Percentiles rank a stretch among this genome's conserved stretches.
phyloP scores from a whole-genome alignment of 2,329 filamentous ascomycete genomes.

The Microdochium trichocladiopsis region DNA sequence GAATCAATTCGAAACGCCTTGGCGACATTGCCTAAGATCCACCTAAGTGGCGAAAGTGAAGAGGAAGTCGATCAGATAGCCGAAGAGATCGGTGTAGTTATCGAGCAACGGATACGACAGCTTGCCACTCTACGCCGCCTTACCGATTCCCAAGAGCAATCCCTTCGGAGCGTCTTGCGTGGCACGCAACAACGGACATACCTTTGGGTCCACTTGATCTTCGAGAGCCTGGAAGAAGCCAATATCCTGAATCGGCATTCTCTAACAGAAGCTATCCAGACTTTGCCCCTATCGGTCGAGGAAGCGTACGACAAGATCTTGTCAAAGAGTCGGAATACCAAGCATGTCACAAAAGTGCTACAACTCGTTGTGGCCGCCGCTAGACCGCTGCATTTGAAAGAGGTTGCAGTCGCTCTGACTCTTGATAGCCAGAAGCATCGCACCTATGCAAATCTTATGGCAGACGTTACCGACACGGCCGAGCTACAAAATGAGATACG shows the following conservation, averaged over 20 bases:
- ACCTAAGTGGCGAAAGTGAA: slow-evolving; percentile 18
- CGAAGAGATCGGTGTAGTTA: slow-evolving; percentile 21
- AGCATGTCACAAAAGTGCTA: neutral
- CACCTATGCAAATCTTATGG: slow-evolving; percentile 7
- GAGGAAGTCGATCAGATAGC: slow-evolving; percentile 18
- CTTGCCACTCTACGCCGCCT: slow-evolving; percentile 1
- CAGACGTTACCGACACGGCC: neutral
- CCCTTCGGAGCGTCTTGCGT: slow-evolving; percentile 6
- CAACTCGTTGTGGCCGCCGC: neutral
- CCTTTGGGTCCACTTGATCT: slow-evolving; percentile 13
- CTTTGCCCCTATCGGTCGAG: slow-evolving; percentile 15
- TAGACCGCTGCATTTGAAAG: neutral
- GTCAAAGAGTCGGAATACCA: neutral
- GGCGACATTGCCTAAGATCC: slow-evolving; percentile 16
- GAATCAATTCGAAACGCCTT: slow-evolving; percentile 15
- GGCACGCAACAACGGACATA: slow-evolving; percentile 13
- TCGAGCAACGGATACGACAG: slow-evolving; percentile 11
- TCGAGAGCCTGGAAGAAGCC: slow-evolving; percentile 8
- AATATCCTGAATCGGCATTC: slow-evolving; percentile 4
- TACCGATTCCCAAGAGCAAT: neutral
- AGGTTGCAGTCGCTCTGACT: neutral
- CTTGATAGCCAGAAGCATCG: slow-evolving; percentile 1
- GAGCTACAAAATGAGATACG: slow-evolving; percentile 1
- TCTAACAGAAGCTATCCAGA: slow-evolving; percentile 7
- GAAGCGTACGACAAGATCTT: slow-evolving; percentile 9